Evolutionary conservation across 768 basidiomycete genomes (phyloP), one percentile per base, ranked within the genome.

Genomic region (Favolaschia claudopus): DNA sequence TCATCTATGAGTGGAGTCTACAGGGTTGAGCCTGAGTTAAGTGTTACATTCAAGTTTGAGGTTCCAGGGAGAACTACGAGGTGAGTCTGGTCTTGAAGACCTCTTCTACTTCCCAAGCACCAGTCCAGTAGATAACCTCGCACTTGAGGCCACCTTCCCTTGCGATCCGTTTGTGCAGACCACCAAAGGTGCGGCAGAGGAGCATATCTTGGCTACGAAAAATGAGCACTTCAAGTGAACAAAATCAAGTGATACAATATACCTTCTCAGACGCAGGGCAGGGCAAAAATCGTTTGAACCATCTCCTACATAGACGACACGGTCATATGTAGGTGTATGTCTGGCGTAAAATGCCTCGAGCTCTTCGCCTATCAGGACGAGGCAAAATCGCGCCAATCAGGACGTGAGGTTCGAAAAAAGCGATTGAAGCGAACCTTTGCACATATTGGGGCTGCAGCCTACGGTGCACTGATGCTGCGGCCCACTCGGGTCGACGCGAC

Each of bases 271-370:
- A 47, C 89, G 87, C 40, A 98, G 77, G 51, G 94, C 82, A 4
- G 96, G 95, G 72, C 97, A 99, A 71, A 95, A 96, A 72, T 99
- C 97, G 72, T 99, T 99, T 15, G 83, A 80, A 1, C 97, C 97
- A 67, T 99, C 97, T 15, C 97, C 97, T 59, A 99, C 82, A 72
- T 97, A 99, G 39, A 92, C 80, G 64, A 97, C 79, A 33, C 90
- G 86, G 60, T 95, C 91, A 68, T 82, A 98, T 2, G 77, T 70
- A 15, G 82, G 78, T 10, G 80, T 79, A 58, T 89, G 79, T 39
- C 87, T 77, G 2, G 77, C 75, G 45, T 96, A 80, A 76, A 91
- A 98, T 1, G 86, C 87, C 10, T 89, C 85, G n/a, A 99, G 82
- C 71, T 99, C 97, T 61, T 93, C 89, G n/a, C 96, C 96, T 95